phyloP scores from a whole-genome alignment of 2,329 filamentous ascomycete species.

The Xylariaceae sp. region DNA sequence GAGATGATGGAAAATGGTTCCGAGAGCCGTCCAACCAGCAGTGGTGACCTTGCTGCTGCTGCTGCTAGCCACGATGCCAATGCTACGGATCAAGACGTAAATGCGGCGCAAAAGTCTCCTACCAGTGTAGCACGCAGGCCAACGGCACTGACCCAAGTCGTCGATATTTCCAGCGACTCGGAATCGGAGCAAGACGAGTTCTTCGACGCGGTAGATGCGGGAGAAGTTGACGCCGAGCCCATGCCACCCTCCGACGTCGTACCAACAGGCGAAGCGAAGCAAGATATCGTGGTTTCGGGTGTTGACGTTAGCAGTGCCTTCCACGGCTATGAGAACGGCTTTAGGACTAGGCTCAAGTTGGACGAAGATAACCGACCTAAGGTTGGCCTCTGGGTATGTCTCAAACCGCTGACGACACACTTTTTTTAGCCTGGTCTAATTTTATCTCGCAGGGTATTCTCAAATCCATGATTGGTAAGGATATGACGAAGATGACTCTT shows the following conservation, averaged over 20 bases:
- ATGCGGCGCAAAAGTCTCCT: slow-evolving; percentile 35
- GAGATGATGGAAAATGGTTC: slow-evolving; percentile 66
- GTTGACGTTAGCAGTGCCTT: slow-evolving; percentile 73
- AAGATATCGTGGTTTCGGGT: slow-evolving; percentile 42
- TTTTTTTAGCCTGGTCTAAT: slow-evolving; percentile 23
- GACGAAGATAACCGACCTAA: slow-evolving; percentile 90
- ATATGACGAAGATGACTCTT: slow-evolving; percentile 99
- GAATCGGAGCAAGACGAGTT: slow-evolving; percentile 89
- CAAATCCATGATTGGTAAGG: slow-evolving; percentile 99
- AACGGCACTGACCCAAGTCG: slow-evolving; percentile 65
- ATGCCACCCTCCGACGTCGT: slow-evolving; percentile 50
- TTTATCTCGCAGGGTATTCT: slow-evolving; percentile 67
- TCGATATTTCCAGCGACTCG: slow-evolving; percentile 67
- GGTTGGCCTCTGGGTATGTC: slow-evolving; percentile 87
- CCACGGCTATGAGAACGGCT: slow-evolving; percentile 85
- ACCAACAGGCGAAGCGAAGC: slow-evolving; percentile 35
- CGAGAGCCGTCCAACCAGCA: slow-evolving; percentile 33
- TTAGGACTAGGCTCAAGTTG: slow-evolving; percentile 75
- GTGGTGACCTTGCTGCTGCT: slow-evolving; percentile 11
- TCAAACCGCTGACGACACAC: slow-evolving; percentile 11
- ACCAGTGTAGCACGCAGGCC: slow-evolving; percentile 50
- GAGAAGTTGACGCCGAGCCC: slow-evolving; percentile 76
- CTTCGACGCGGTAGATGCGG: slow-evolving; percentile 93
- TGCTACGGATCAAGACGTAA: slow-evolving; percentile 18
- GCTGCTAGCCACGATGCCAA: not conserved